Percentiles rank a stretch among this genome's conserved stretches.
Conservation (phyloP, 345 rosid genomes). For the Murraya koenigii region DNA sequence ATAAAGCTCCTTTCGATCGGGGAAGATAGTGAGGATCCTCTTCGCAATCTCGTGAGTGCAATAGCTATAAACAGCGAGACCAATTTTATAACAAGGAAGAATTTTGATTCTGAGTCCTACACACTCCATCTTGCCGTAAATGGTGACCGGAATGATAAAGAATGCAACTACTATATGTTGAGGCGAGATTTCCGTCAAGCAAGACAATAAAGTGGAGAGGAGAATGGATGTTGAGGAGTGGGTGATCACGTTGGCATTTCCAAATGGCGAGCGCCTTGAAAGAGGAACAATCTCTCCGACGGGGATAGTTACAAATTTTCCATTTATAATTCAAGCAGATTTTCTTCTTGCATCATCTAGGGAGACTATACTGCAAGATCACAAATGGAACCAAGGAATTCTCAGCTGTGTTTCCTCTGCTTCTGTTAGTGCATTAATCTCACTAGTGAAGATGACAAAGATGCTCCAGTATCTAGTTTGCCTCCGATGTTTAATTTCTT, state of each 20-base stretch:
- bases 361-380: slow-evolving; percentile 58
- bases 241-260: slow-evolving; percentile 74
- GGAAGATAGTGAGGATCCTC: slow-evolving; percentile 50
- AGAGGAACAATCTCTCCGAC: slow-evolving; percentile 52
- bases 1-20: slow-evolving; percentile 62
- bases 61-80: slow-evolving; percentile 61
- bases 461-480: slow-evolving; percentile 47
- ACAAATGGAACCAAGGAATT: slow-evolving; percentile 77
- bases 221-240: slow-evolving; percentile 67
- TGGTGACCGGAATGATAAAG: slow-evolving; percentile 13
- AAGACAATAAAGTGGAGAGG: slow-evolving; percentile 51
- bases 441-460: slow-evolving; percentile 49
- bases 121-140: slow-evolving; percentile 53
- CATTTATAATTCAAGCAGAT: slow-evolving; percentile 71
- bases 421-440: slow-evolving; percentile 54
- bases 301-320: slow-evolving; percentile 65
- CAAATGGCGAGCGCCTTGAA: slow-evolving; percentile 49
- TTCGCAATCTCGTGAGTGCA: slow-evolving; percentile 34
- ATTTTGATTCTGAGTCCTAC: slow-evolving; percentile 68
- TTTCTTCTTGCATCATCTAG: slow-evolving; percentile 68
- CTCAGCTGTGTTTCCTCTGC: slow-evolving; percentile 54
- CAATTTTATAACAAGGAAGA: slow-evolving; percentile 50
- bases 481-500: slow-evolving; percentile 52
- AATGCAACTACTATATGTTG: slow-evolving; percentile 67
- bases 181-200: slow-evolving; percentile 62